Evolutionary conservation across 495 filamentous ascomycete species (phyloP), one percentile per base, ranked within the genome.

Genomic region (Chaetomium cochliodes): DNA sequence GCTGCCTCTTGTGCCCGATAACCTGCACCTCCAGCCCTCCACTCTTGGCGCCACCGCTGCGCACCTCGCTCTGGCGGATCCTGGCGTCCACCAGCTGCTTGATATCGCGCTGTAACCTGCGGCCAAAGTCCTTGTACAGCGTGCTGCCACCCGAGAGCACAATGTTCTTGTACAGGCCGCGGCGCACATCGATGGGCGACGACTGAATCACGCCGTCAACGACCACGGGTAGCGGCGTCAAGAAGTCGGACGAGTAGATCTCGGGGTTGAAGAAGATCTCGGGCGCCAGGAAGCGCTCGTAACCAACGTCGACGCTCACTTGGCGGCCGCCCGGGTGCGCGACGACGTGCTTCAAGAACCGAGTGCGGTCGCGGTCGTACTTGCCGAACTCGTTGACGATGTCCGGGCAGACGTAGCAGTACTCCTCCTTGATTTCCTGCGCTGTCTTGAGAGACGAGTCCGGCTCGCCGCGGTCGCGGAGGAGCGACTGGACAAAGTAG

Each of bases 201-300:
- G 90, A 92, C 76, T 98, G 94, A 72, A 98, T 98, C 64, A 98
- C 94, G 57, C 88, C 89, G 73, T 98, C 94, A 53, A 98, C 94
- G 47, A 98, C 92, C 54, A 82, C 92, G 37, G 94, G 94, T 3
- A 98, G 84, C 7, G 94, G 94, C 5, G 94, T 98, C 66, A 98
- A 81, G 80, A 98, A 98, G 76, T 98, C 96, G 63, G 93, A 97
- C 37, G 91, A 96, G 81, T 96, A 97, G 72, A 98, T 98, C 81
- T 98, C 94, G 41, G 94, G 94, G 77, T 98, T 98, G 84, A 98
- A 98, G 82, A 98, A 98, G 68, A 98, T 98, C 77, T 98, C 94
- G 50, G 94, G 94, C 3, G 94, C 94, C 47, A 98, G 84, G 84
- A 98, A 98, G 42, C 94, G 91, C 75, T 98, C 94, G 78, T 98